Percentiles rank a stretch among this genome's conserved stretches.
Conservation (phyloP, 1,139 yeast genomes). For the Kodamaea ohmeri region DNA sequence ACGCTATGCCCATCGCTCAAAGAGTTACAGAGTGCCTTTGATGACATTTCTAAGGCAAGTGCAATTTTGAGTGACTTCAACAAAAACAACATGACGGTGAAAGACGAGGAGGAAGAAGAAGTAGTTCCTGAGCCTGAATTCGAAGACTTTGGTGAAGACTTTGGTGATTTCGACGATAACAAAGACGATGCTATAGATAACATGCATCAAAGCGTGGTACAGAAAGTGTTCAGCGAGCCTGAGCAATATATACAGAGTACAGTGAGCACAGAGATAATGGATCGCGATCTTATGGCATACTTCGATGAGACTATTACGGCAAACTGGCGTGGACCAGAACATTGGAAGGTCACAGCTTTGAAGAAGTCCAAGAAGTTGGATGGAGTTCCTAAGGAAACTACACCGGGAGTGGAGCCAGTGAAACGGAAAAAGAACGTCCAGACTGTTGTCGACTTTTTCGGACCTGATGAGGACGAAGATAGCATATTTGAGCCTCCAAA, state of each 20-base stretch:
- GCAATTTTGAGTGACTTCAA: conserved; percentile 21
- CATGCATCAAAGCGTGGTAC: conserved; percentile 25
- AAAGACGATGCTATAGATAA: conserved; percentile 20
- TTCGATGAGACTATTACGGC: conserved; percentile 68
- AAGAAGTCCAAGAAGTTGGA: conserved; percentile 29
- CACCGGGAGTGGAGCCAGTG: conserved; percentile 12
- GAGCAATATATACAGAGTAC: conserved; percentile 18
- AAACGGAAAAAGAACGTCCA: conserved; percentile 33
- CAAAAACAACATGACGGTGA: conserved; percentile 27
- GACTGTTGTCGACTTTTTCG: conserved; percentile 50
- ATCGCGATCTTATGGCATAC: conserved; percentile 71
- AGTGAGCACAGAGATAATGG: conserved; percentile 41
- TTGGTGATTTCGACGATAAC: conserved; percentile 18
- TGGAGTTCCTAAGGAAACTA: conserved; percentile 4
- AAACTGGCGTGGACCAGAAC: conserved; percentile 91
- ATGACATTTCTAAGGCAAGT: conserved; percentile 58
- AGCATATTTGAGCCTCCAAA: conserved; percentile 50
- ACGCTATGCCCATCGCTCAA: conserved; percentile 64
- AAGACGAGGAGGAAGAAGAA: conserved; percentile 25
- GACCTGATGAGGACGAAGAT: conserved; percentile 40
- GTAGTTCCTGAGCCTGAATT: conserved; percentile 28
- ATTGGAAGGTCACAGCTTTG: conserved; percentile 79
- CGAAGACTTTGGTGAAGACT: conserved; percentile 15
- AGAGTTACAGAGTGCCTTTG: conserved; percentile 55
- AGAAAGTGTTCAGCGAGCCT: conserved; percentile 22